A percentile compares a stretch with the other conserved stretches of the same genome.
These are phyloP conservation scores for Gossypium gossypioides DNA, from an alignment of 441 rosid genomes.

Conservation along the genomic window DNA sequence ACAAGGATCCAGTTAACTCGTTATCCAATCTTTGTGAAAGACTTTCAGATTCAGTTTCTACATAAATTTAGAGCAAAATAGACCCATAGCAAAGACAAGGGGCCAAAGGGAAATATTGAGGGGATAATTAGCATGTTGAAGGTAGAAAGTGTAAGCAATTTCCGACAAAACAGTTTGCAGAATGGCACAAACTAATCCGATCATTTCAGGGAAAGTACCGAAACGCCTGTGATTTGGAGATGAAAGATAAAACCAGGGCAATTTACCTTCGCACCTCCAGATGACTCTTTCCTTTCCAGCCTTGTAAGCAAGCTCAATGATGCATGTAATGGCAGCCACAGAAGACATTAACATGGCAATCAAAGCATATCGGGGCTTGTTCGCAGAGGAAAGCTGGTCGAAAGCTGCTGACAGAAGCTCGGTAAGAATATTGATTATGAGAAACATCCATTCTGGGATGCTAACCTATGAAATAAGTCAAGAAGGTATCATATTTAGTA, in stretches of 20 bases:
- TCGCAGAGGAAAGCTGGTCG: not conserved
- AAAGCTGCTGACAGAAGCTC: slow-evolving; percentile 11
- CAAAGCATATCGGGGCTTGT: slow-evolving; percentile 1
- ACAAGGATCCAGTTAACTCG: no score
- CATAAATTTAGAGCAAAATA: not conserved
- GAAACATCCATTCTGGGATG: slow-evolving; percentile 2
- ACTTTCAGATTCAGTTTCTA: not conserved
- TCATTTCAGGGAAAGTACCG: not conserved
- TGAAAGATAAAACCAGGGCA: slow-evolving; percentile 3
- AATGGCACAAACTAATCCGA: not conserved
- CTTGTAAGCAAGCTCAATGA: slow-evolving; percentile 2
- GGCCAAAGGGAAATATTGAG: not conserved
- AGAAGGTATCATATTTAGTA: not conserved
- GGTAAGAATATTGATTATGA: not conserved
- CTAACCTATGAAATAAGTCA: not conserved
- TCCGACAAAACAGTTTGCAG: not conserved
- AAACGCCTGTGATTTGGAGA: not conserved
- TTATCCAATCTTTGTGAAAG: no score
- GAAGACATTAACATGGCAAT: slow-evolving; percentile 4
- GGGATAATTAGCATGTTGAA: not conserved
- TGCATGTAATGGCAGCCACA: not conserved
- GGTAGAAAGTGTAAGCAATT: not conserved
- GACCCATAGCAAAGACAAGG: not conserved
- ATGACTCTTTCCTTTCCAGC: slow-evolving; percentile 4
- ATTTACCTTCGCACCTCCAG: slow-evolving; percentile 2